These are phyloP conservation scores for Auriscalpium orientale DNA, from an alignment of 768 basidiomycete genomes.

Conservation along the genomic window DNA sequence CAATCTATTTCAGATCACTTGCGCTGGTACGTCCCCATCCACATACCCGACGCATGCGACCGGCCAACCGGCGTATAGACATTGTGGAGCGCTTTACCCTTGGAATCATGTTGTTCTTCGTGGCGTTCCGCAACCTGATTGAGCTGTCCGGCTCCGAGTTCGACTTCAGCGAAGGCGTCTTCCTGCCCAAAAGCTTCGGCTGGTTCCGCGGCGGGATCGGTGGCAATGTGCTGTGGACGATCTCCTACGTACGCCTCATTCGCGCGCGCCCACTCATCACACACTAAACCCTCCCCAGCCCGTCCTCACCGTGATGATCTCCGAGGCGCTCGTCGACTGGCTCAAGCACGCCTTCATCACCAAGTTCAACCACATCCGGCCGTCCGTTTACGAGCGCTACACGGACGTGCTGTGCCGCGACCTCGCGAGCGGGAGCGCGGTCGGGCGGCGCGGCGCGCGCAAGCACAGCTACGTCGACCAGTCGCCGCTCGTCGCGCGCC, in stretches of 20 bases:
- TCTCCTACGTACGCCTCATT: conserved; percentile 66
- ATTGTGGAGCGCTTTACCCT: conserved; percentile 97
- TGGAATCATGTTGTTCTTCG: conserved; percentile 80
- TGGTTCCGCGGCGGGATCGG: conserved; percentile 75
- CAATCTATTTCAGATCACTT: conserved; percentile 96
- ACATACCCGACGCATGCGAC: background rate
- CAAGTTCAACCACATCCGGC: conserved; percentile 97
- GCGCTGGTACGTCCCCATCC: conserved; percentile 60
- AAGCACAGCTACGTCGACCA: conserved; percentile 95
- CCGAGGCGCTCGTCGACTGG: conserved; percentile 96
- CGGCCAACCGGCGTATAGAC: conserved; percentile 39
- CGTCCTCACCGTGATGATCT: conserved; percentile 81
- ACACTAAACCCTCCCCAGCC: conserved; percentile 44
- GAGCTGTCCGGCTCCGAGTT: conserved; percentile 90
- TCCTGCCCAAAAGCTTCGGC: conserved; percentile 76
- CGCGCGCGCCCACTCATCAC: background rate
- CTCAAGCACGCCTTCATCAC: conserved; percentile 99
- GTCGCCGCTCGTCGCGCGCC: conserved; percentile 87
- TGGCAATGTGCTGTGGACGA: conserved; percentile 76
- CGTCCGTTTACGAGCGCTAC: conserved; percentile 90
- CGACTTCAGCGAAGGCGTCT: conserved; percentile 61
- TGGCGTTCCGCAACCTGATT: conserved; percentile 91
- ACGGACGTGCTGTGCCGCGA: conserved; percentile 94
- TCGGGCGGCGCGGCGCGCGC: conserved; percentile 56
- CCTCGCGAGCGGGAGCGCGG: conserved; percentile 69